phyloP scores from a whole-genome alignment of 148 eudicot species.

The Amaranthus palmeri region DNA sequence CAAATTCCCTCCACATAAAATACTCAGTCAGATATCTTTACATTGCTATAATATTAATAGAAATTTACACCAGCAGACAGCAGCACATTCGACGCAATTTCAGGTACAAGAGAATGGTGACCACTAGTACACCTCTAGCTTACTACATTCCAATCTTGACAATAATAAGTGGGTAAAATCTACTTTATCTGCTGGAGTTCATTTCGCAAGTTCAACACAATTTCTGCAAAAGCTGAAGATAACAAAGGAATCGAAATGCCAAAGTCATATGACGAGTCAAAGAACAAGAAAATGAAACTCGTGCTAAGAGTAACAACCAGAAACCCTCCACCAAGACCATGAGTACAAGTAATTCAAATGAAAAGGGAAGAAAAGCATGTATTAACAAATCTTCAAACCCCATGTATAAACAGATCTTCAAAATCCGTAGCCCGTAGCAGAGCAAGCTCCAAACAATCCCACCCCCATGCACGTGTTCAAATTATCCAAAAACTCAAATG shows the following conservation, averaged over 20 bases:
- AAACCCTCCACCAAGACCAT: background rate
- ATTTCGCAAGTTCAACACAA: conserved; percentile 74
- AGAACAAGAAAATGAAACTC: background rate
- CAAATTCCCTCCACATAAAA: background rate
- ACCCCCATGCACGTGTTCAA: too few relatives aligned
- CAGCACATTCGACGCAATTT: background rate
- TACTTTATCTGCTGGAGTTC: conserved; percentile 50
- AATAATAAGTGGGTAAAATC: background rate
- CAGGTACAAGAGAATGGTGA: background rate
- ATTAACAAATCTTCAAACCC: too few relatives aligned
- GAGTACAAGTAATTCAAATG: background rate
- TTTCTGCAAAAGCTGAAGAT: conserved; percentile 85
- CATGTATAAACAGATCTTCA: too few relatives aligned
- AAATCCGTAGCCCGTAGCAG: too few relatives aligned
- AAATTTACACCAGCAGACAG: background rate
- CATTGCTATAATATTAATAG: background rate
- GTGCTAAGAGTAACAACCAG: background rate
- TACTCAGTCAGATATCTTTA: background rate
- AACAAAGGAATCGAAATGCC: background rate
- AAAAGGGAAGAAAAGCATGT: background rate
- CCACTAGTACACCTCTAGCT: conserved; percentile 2
- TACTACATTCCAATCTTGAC: conserved; percentile 4
- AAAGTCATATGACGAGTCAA: background rate
- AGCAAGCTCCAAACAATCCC: too few relatives aligned
- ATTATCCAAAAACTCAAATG: too few relatives aligned